These are phyloP conservation scores for Gloeophyllum trabeum DNA, from an alignment of 768 basidiomycete genomes.

Conservation along the genomic window DNA sequence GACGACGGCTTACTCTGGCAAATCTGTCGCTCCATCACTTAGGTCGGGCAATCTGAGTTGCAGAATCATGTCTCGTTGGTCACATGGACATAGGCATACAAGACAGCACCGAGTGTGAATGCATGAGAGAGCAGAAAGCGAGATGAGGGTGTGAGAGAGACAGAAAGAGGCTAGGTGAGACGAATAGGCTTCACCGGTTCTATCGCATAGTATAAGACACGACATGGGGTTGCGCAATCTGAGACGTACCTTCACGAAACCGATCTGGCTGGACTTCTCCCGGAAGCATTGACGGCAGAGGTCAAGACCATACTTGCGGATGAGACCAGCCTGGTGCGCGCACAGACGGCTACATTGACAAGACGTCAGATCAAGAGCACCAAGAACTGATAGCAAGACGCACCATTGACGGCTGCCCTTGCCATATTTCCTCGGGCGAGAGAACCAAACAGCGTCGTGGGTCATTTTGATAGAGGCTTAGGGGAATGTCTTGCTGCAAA, in stretches of 20 bases:
- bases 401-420: slow-evolving; percentile 95
- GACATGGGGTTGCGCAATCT: background rate
- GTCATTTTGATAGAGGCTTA: slow-evolving; percentile 90
- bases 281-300: slow-evolving; percentile 99
- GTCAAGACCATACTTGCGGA: slow-evolving; percentile 94
- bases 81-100: background rate
- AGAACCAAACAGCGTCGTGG: slow-evolving; percentile 98
- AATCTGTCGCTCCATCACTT: too few species aligned
- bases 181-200: slow-evolving; percentile 29
- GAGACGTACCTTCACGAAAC: slow-evolving; percentile 83
- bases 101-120: background rate
- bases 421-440: slow-evolving; percentile 89
- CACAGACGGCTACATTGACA: slow-evolving; percentile 67
- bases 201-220: slow-evolving; percentile 9
- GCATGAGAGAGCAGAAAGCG: background rate
- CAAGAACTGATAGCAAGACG: slow-evolving; percentile 17
- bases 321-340: slow-evolving; percentile 94
- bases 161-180: background rate
- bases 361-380: slow-evolving; percentile 7
- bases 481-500: slow-evolving; percentile 4
- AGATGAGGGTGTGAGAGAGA: background rate
- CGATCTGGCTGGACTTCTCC: slow-evolving; percentile 88
- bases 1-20: too few species aligned
- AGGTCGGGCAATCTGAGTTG: too few species aligned
- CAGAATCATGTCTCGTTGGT: background rate